Conservation (phyloP, 176 grass and related monocot species). For the Musa troglodytarum region DNA sequence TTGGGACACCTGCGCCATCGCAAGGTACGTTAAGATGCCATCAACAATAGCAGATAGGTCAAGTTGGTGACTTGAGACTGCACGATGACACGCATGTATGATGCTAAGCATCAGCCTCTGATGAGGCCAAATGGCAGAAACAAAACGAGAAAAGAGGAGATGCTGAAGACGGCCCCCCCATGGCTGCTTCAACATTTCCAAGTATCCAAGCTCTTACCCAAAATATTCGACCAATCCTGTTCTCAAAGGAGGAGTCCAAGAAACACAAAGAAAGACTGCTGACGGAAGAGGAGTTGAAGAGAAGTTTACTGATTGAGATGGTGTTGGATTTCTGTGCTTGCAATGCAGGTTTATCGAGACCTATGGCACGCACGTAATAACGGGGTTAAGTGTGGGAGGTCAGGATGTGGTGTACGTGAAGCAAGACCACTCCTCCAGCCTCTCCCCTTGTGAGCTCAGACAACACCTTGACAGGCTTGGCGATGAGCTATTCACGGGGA, state of each 20-base stretch:
- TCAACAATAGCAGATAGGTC: neutral
- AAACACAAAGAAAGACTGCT: too few relatives aligned
- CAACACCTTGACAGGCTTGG: constrained; percentile 72
- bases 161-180: too few relatives aligned
- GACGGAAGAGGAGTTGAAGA: neutral
- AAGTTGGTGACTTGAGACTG: too few relatives aligned
- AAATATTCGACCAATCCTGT: too few relatives aligned
- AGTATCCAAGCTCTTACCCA: neutral
- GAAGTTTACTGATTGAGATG: neutral
- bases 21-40: constrained; percentile 30
- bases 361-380: constrained; percentile 73
- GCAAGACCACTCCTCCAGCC: constrained; percentile 53
- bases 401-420: constrained; percentile 85
- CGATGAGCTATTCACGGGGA: constrained; percentile 77
- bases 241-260: too few relatives aligned
- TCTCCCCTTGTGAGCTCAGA: constrained; percentile 61
- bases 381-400: constrained; percentile 70
- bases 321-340: neutral
- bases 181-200: too few relatives aligned
- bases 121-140: too few relatives aligned
- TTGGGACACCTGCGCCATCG: constrained; percentile 57
- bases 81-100: too few relatives aligned
- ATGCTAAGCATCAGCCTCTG: too few relatives aligned
- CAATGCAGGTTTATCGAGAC: constrained; percentile 61
- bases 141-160: too few relatives aligned